phyloP scores from a whole-genome alignment of 345 rosid species.

The Isatis tinctoria region DNA sequence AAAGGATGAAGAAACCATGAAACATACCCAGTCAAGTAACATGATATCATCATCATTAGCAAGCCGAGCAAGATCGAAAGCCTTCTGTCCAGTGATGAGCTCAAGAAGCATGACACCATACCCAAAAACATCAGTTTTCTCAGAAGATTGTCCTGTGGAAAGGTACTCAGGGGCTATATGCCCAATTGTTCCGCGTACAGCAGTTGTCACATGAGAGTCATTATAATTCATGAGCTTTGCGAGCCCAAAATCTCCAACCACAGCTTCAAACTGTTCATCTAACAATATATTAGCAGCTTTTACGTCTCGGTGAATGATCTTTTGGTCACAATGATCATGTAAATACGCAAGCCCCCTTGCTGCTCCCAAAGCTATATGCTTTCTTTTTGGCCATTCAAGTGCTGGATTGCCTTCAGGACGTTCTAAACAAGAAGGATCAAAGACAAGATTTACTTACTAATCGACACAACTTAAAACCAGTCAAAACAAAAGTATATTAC shows the following conservation, averaged over 20 bases:
- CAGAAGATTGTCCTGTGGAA: slow-evolving; percentile 84
- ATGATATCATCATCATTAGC: slow-evolving; percentile 92
- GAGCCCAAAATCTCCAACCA: slow-evolving; percentile 93
- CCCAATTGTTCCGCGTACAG: slow-evolving; percentile 97
- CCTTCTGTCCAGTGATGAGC: slow-evolving; percentile 91
- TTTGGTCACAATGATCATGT: slow-evolving; percentile 92
- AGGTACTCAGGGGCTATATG: slow-evolving; percentile 97
- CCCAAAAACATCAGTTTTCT: slow-evolving; percentile 97
- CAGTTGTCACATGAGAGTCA: slow-evolving; percentile 91
- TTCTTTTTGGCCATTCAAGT: slow-evolving; percentile 67
- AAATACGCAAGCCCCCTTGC: slow-evolving; percentile 92
- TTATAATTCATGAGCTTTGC: slow-evolving; percentile 92
- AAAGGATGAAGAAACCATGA: not conserved
- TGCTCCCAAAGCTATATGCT: slow-evolving; percentile 73
- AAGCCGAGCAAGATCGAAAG: slow-evolving; percentile 92
- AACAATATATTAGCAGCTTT: slow-evolving; percentile 93
- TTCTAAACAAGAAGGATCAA: slow-evolving; percentile 38
- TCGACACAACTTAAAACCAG: not conserved
- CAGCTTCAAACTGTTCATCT: slow-evolving; percentile 94
- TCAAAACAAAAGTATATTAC: not conserved
- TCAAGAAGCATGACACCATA: slow-evolving; percentile 99
- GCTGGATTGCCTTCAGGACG: slow-evolving; percentile 47
- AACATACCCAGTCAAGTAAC: slow-evolving; percentile 92
- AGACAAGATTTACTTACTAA: not conserved
- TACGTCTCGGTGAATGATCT: slow-evolving; percentile 94